These are phyloP conservation scores for Davidsoniella australis DNA, from an alignment of 2,329 filamentous ascomycete species.

Conservation along the genomic window DNA sequence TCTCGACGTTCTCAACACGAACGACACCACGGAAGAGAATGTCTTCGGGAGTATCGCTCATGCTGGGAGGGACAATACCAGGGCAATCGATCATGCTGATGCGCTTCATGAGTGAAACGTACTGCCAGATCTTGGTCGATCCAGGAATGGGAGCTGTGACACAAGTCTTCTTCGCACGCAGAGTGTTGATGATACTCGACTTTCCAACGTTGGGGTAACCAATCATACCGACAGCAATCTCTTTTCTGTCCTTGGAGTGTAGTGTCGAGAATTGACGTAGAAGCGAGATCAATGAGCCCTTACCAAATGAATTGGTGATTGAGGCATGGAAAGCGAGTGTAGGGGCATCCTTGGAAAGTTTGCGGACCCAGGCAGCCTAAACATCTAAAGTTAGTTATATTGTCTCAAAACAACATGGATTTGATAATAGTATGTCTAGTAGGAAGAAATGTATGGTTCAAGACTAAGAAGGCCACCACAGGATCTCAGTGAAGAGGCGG, in stretches of 20 bases:
- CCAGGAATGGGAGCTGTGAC: conserved; percentile 82
- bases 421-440: background rate
- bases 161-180: conserved; percentile 87
- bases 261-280: conserved; percentile 83
- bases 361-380: conserved; percentile 83
- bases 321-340: conserved; percentile 89
- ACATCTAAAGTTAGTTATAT: conserved; percentile 14
- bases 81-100: conserved; percentile 89
- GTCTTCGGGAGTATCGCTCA: conserved; percentile 68
- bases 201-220: conserved; percentile 76
- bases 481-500: conserved; percentile 36
- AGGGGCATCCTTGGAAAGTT: conserved; percentile 77
- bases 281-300: conserved; percentile 82
- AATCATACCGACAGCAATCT: conserved; percentile 82
- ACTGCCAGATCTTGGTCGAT: conserved; percentile 87
- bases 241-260: conserved; percentile 68
- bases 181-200: conserved; percentile 90
- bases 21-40: conserved; percentile 83
- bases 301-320: conserved; percentile 92
- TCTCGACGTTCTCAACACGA: conserved; percentile 86
- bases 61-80: conserved; percentile 83
- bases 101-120: conserved; percentile 85
- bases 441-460: conserved; percentile 56
- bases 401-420: conserved; percentile 12
- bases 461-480: conserved; percentile 95